These are phyloP conservation scores for Boletus sensibilis DNA, from an alignment of 768 basidiomycete genomes.

Conservation along the genomic window DNA sequence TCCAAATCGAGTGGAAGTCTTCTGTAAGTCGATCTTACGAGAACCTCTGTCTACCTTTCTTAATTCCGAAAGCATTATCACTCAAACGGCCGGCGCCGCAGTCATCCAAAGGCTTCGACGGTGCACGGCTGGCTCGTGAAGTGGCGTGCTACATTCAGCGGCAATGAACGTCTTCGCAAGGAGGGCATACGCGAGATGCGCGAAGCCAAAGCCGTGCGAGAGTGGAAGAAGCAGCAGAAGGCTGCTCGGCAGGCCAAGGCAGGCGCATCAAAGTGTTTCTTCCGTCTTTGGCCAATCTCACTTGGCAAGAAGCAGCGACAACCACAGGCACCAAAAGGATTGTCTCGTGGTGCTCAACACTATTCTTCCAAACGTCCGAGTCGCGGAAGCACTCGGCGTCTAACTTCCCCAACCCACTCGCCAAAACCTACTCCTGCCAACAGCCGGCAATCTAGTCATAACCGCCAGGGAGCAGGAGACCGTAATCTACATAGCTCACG, in stretches of 20 bases:
- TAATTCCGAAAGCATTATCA: constrained; percentile 29
- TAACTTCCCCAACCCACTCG: constrained; percentile 15
- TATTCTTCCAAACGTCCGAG: constrained; percentile 11
- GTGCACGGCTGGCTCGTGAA: constrained; percentile 82
- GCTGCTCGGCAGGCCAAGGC: constrained; percentile 20
- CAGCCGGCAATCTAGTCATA: constrained; percentile 22
- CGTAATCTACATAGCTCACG: constrained; percentile 16
- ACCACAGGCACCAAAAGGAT: constrained; percentile 9
- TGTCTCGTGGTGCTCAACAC: constrained; percentile 6
- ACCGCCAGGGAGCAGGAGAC: constrained; percentile 5
- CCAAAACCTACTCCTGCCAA: constrained; percentile 13
- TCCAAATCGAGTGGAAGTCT: constrained; percentile 36
- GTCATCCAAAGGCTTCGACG: constrained; percentile 51
- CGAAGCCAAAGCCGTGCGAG: constrained; percentile 43
- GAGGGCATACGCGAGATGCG: constrained; percentile 75
- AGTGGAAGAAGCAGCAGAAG: constrained; percentile 29
- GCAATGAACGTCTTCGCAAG: constrained; percentile 58
- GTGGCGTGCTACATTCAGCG: constrained; percentile 67
- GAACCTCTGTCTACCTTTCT: not conserved
- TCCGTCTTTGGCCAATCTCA: constrained; percentile 31
- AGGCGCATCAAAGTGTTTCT: constrained; percentile 11
- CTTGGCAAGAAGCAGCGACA: constrained; percentile 17
- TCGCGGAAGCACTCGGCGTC: constrained; percentile 9
- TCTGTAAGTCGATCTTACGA: constrained; percentile 24
- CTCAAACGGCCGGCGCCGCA: constrained; percentile 41